Evolutionary conservation across 768 basidiomycete species (phyloP), one percentile per base, ranked within the genome.

Genomic region (Mycena chlorophos): DNA sequence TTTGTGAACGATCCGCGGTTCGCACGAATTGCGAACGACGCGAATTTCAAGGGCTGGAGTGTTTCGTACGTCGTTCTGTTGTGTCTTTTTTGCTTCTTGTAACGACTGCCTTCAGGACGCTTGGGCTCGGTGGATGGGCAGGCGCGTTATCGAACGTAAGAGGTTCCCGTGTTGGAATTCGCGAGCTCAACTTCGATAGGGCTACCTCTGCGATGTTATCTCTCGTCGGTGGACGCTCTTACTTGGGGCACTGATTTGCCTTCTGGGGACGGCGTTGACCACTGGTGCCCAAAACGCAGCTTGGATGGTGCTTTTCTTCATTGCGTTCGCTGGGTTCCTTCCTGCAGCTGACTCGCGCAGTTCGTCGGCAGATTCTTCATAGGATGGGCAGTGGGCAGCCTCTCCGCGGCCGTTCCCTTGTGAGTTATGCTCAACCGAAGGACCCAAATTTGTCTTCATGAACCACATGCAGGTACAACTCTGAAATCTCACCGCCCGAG

Each of bases 311-410:
- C 27, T 47, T 27, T n/a, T n/a, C n/a, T n/a, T n/a, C n/a, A n/a
- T n/a, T n/a, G n/a, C 40, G 3, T 43, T 5, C 8, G 22, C 20
- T 14, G 12, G 23, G 31, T 48, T 27, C 19, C 26, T 6, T n/a
- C 4, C 31, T 2, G 39, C 14, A 1, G 40, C 48, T 52, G 3
- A 47, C 27, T 22, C 17, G 31, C 27, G 20, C 38, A 64, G 63
- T 64, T 64, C 38, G 60, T 59, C 25, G 81, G 82, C 30, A 76
- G 83, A 34, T 83, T 82, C 60, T 68, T 85, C 54, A 84, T 81
- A 48, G 84, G 84, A 69, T 65, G 83, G 58, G 83, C 81, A 37
- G 82, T 86, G 10, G 84, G 84, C 13, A 81, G 82, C 2, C 69
- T 85, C 16, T 83, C 61, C 58, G 64, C 40, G 55, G 73, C 49